Percentiles rank a stretch among this genome's conserved stretches.
Evolutionary conservation across 768 basidiomycete genomes (phyloP).

Genomic region (Termitomyces sp.): DNA sequence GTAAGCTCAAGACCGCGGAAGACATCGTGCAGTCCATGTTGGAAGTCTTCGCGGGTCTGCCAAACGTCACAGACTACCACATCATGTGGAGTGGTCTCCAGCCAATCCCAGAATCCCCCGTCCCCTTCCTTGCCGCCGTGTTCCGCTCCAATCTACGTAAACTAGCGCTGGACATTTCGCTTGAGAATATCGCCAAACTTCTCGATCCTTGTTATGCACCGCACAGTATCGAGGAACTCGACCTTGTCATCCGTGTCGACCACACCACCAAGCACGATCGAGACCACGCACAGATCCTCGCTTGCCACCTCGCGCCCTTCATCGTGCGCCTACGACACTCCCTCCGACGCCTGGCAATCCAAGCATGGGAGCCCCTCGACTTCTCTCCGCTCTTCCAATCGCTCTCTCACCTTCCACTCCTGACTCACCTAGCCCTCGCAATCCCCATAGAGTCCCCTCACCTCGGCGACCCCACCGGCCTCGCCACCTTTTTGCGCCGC

Average conservation of each 20-base stretch:
- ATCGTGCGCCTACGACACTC: slow-evolving; percentile 29
- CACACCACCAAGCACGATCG: slow-evolving; percentile 12
- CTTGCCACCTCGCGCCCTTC: slow-evolving; percentile 31
- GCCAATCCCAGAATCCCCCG: slow-evolving; percentile 20
- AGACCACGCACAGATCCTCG: slow-evolving; percentile 26
- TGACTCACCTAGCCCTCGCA: slow-evolving; percentile 31
- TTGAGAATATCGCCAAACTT: slow-evolving; percentile 35
- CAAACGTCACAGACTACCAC: slow-evolving; percentile 43
- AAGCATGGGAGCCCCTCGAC: slow-evolving; percentile 40
- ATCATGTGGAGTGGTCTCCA: slow-evolving; percentile 44
- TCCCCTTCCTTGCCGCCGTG: slow-evolving; percentile 29
- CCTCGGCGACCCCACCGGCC: slow-evolving; percentile 34
- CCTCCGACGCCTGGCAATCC: slow-evolving; percentile 33
- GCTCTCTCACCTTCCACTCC: slow-evolving; percentile 25
- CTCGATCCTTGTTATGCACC: slow-evolving; percentile 22
- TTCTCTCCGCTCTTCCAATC: slow-evolving; percentile 34
- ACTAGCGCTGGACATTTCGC: slow-evolving; percentile 36
- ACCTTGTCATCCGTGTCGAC: slow-evolving; percentile 37
- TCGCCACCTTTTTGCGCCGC: slow-evolving; percentile 30
- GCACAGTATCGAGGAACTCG: slow-evolving; percentile 33
- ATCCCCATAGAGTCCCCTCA: slow-evolving; percentile 36
- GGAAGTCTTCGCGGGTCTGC: slow-evolving; percentile 37
- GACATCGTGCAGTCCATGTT: slow-evolving; percentile 36
- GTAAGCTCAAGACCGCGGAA: slow-evolving; percentile 26
- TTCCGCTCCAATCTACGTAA: slow-evolving; percentile 32